These are phyloP conservation scores for Pterulicium gracile DNA, from an alignment of 1,284 basidiomycete genomes.

Conservation along the genomic window DNA sequence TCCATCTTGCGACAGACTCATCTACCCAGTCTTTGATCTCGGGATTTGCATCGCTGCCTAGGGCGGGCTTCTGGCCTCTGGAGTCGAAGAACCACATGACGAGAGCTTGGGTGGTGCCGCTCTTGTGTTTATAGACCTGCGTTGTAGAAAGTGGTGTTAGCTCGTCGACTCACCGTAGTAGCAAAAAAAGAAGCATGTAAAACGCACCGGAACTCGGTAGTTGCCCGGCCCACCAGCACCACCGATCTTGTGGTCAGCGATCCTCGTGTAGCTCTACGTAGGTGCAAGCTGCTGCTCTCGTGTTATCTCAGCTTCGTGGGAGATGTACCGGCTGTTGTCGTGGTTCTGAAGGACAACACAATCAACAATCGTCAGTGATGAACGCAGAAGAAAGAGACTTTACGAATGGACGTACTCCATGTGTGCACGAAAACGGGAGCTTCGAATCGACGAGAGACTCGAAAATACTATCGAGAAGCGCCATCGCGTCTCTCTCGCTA, in stretches of 20 bases:
- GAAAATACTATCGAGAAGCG: neutral
- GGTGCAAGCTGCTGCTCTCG: constrained; percentile 15
- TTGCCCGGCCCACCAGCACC: neutral
- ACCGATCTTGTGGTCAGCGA: neutral
- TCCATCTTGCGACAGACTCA: neutral
- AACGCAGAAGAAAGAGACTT: neutral
- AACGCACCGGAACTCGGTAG: neutral
- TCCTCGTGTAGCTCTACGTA: neutral
- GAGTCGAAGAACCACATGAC: neutral
- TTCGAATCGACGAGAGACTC: neutral
- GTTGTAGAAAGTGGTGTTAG: constrained; percentile 13
- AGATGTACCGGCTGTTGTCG: constrained; percentile 27
- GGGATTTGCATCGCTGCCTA: neutral
- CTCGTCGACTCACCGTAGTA: constrained; percentile 15
- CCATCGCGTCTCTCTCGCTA: neutral
- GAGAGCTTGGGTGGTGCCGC: neutral
- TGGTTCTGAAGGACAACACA: constrained; percentile 19
- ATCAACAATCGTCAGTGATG: constrained; percentile 17
- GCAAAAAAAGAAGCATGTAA: neutral
- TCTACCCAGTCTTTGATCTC: neutral
- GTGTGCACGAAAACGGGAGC: neutral
- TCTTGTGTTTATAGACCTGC: too few relatives aligned
- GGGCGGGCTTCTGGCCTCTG: neutral
- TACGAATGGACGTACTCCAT: neutral
- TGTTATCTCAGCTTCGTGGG: constrained; percentile 23